A percentile compares a stretch with the other conserved stretches of the same genome.
These are phyloP conservation scores for Mycena olivaceomarginata DNA, from an alignment of 768 basidiomycete species.

Conservation along the genomic window DNA sequence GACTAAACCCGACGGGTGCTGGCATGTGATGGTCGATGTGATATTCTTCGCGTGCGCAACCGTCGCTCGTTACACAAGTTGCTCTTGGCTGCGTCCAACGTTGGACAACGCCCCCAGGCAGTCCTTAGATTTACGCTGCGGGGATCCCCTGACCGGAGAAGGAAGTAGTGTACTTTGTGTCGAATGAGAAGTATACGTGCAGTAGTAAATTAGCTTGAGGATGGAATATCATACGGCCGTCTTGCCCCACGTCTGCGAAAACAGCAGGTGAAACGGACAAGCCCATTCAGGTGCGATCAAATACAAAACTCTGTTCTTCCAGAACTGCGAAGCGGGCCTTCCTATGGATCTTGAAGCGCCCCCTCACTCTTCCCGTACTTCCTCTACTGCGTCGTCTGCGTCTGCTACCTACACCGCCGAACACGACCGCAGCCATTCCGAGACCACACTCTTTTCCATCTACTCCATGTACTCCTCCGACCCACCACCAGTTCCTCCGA, in stretches of 20 bases:
- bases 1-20: slow-evolving; percentile 15
- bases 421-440: slow-evolving; percentile 76
- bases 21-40: slow-evolving; percentile 13
- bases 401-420: slow-evolving; percentile 59
- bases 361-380: slow-evolving; percentile 51
- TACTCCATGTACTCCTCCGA: slow-evolving; percentile 86
- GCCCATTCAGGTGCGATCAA: neutral
- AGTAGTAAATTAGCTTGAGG: neutral
- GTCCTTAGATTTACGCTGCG: too few species aligned
- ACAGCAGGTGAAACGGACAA: too few species aligned
- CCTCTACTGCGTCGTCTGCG: slow-evolving; percentile 56
- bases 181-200: neutral
- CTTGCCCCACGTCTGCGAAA: too few species aligned
- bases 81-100: too few species aligned
- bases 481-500: slow-evolving; percentile 38
- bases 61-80: neutral
- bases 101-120: too few species aligned
- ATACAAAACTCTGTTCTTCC: neutral
- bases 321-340: too few species aligned
- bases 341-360: slow-evolving; percentile 53
- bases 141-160: too few species aligned
- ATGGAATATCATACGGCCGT: neutral
- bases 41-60: neutral
- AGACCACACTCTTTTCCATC: slow-evolving; percentile 88
- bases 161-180: too few species aligned